Evolutionary conservation across 2,329 filamentous ascomycete species (phyloP).

Genomic region (Ophiocordyceps robertsii): DNA sequence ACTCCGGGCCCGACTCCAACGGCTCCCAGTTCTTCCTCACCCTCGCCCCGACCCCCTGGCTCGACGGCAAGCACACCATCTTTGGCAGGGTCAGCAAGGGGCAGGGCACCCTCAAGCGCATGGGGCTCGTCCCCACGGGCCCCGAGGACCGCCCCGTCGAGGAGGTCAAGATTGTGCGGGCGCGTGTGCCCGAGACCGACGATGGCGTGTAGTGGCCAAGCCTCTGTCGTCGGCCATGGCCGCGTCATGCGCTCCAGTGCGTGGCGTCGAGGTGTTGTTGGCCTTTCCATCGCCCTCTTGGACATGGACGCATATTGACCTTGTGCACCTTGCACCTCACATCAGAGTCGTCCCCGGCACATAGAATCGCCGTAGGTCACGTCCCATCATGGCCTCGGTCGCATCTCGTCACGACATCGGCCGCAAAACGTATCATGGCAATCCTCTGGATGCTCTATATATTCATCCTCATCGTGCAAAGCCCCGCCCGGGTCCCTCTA

Average conservation of each 20-base stretch:
- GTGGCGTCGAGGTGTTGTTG: background rate
- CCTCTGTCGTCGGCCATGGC: background rate
- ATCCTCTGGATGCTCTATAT: constrained; percentile 1
- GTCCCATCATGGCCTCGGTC: background rate
- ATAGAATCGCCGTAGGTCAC: background rate
- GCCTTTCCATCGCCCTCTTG: background rate
- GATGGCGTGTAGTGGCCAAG: constrained; percentile 14
- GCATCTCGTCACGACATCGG: background rate
- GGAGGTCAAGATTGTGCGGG: constrained; percentile 67
- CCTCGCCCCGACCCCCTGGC: constrained; percentile 84
- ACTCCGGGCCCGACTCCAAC: constrained; percentile 84
- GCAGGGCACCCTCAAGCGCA: constrained; percentile 69
- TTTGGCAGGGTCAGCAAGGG: constrained; percentile 84
- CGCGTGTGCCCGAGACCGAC: constrained; percentile 52
- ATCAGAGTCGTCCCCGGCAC: background rate
- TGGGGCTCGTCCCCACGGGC: constrained; percentile 79
- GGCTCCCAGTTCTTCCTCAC: constrained; percentile 96
- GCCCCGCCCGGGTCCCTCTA: background rate
- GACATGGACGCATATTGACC: too few relatives aligned
- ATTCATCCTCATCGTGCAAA: background rate
- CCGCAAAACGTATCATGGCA: background rate
- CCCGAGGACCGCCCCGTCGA: constrained; percentile 68
- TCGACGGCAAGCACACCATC: constrained; percentile 95
- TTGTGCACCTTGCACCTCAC: too few relatives aligned
- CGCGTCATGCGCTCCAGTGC: background rate